Evolutionary conservation across 345 rosid genomes (phyloP), one percentile per base, ranked within the genome.

Genomic region (Xanthoceras sorbifolium): DNA sequence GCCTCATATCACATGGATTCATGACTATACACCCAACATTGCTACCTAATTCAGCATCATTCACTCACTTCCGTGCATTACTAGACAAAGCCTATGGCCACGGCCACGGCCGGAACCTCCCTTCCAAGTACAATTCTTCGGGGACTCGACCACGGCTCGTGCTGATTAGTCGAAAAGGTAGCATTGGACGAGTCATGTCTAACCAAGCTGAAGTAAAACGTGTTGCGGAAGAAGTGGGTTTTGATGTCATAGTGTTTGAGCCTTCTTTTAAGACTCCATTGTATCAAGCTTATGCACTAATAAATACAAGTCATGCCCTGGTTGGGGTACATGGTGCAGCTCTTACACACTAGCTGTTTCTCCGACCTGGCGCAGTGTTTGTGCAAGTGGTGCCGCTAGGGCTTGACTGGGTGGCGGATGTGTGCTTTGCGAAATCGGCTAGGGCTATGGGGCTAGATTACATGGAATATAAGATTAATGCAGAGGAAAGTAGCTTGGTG

Each of bases 321-420:
- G 60, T 90, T 0, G 91, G 92, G 40, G 88, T 92, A 38, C 94
- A 90, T 10, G 91, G 94, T 7, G 91, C 91, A 2, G 94, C 87
- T 1, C 85, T 88, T 4, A 88, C 93, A 0, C 92, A 89, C 9
- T 73, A 79, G 1, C 67, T 89, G 76, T 90, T 90, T 74, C 90
- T 90, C 48, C 75, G 89, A 28, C 85, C 86, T 0, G 86, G 91
- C 0, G 63, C 92, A 4, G 84, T 85, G 6, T 78, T 92, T 2
- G 71, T 85, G 77, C 94, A 90, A 26, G 82, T 87, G 79, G 84
- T 89, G 69, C 97, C 94, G 1, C 4, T 87, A 5, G 94, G 92
- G 1, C 11, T 73, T 0, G 80, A 78, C 9, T 85, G 88, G 90
- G 87, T 66, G 61, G 83, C 87, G 5, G 81, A 85, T 65, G 74